Percentiles rank a stretch among this genome's conserved stretches.
Conservation (phyloP, 2,329 filamentous ascomycete species). For the Herpomyces periplanetae region DNA sequence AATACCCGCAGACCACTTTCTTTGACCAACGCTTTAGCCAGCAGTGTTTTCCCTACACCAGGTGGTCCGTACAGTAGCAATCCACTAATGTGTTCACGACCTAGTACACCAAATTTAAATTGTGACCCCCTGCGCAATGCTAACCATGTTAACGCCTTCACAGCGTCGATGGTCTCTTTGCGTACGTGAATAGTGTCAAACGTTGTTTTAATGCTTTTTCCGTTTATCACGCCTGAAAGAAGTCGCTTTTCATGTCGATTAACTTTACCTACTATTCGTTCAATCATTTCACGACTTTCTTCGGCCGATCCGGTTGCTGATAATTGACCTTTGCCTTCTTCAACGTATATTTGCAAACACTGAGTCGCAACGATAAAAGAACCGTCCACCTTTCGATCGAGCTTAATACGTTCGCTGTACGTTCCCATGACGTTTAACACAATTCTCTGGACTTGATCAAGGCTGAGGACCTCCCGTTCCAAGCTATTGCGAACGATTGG, state of each 20-base stretch:
- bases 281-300: too few relatives aligned
- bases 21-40: slow-evolving; percentile 22
- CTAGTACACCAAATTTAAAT: slow-evolving; percentile 78
- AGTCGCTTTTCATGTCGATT: slow-evolving; percentile 50
- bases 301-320: too few relatives aligned
- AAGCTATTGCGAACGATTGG: too few relatives aligned
- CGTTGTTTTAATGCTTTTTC: slow-evolving; percentile 41
- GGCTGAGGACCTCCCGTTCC: too few relatives aligned
- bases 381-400: too few relatives aligned
- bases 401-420: too few relatives aligned
- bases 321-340: too few relatives aligned
- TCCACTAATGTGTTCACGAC: slow-evolving; percentile 60
- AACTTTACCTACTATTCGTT: too few relatives aligned
- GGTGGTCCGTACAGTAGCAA: slow-evolving; percentile 59
- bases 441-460: too few relatives aligned
- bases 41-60: slow-evolving; percentile 21
- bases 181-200: slow-evolving; percentile 60
- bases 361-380: too few relatives aligned
- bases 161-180: slow-evolving; percentile 38
- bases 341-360: too few relatives aligned
- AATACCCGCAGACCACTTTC: slow-evolving; percentile 26
- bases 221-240: slow-evolving; percentile 39
- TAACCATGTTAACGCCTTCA: slow-evolving; percentile 57
- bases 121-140: slow-evolving; percentile 60
- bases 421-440: too few relatives aligned